Percentiles rank a stretch among this genome's conserved stretches.
Conservation (phyloP, 2,329 filamentous ascomycete species). For the Rutstroemia sp. region DNA sequence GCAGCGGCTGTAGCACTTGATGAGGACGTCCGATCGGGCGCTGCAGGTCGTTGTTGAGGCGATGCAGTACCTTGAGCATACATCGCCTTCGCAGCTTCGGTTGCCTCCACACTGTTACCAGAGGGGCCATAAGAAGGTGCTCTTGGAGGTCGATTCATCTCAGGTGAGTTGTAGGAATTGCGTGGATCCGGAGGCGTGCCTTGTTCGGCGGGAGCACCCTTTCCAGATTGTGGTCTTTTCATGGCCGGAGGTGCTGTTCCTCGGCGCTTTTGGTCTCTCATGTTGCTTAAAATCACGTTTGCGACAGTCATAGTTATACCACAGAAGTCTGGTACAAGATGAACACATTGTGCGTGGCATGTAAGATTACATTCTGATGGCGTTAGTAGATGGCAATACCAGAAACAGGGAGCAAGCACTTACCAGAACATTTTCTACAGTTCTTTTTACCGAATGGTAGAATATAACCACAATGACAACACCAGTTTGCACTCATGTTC, state of each 20-base stretch:
- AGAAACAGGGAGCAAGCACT: constrained; percentile 19
- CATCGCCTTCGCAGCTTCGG: constrained; percentile 57
- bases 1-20: constrained; percentile 50
- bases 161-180: constrained; percentile 24
- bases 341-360: constrained; percentile 83
- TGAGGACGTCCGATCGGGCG: constrained; percentile 44
- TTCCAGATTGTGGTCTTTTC: constrained; percentile 20
- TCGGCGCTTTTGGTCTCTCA: constrained; percentile 67
- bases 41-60: constrained; percentile 38
- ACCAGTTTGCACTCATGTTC: constrained; percentile 98
- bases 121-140: constrained; percentile 32
- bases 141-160: constrained; percentile 24
- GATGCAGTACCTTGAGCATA: constrained; percentile 45
- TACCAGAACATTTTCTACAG: constrained; percentile 84
- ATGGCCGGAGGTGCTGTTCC: constrained; percentile 35
- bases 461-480: constrained; percentile 96
- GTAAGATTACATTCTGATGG: constrained; percentile 77
- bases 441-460: constrained; percentile 93
- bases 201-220: constrained; percentile 17
- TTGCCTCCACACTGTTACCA: constrained; percentile 44
- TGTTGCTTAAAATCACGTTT: constrained; percentile 84
- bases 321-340: constrained; percentile 96
- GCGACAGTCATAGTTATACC: constrained; percentile 98
- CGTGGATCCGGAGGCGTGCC: constrained; percentile 16
- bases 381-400: constrained; percentile 23